Evolutionary conservation across 192 early-diverging fungal species (phyloP).

Genomic region (Coemansia sp.): DNA sequence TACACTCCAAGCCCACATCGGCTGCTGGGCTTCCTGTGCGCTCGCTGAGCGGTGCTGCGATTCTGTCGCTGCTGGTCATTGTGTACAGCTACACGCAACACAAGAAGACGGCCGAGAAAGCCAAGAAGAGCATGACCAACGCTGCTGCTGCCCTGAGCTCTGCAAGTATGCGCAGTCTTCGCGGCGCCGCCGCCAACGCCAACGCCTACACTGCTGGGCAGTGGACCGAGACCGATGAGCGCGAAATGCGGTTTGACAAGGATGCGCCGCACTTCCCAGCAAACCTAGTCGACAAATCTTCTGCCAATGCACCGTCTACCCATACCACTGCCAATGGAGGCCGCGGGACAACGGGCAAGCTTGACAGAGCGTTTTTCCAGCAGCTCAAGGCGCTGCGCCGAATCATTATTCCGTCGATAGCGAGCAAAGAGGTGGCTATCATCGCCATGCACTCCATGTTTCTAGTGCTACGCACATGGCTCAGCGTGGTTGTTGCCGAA

Average conservation of each 20-base stretch:
- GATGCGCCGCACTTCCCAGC: conserved; percentile 41
- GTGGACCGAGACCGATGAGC: conserved; percentile 49
- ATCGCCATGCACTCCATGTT: conserved; percentile 82
- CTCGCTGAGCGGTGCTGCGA: conserved; percentile 36
- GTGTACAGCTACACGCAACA: conserved; percentile 54
- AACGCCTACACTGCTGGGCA: conserved; percentile 29
- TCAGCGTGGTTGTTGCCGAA: conserved; percentile 88
- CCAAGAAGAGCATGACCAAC: conserved; percentile 42
- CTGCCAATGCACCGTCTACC: not conserved
- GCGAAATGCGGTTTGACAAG: conserved; percentile 47
- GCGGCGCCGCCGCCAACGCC: conserved; percentile 15
- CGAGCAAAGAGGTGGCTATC: conserved; percentile 79
- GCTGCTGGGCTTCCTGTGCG: conserved; percentile 29
- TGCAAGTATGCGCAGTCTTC: conserved; percentile 46
- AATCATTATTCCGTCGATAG: conserved; percentile 79
- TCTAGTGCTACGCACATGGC: conserved; percentile 86
- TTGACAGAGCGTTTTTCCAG: conserved; percentile 43
- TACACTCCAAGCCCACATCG: conserved; percentile 16
- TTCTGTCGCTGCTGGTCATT: conserved; percentile 35
- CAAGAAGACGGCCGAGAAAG: conserved; percentile 41
- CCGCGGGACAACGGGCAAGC: conserved; percentile 16
- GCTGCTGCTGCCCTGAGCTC: conserved; percentile 29
- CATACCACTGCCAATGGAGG: not conserved
- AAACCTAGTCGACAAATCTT: conserved; percentile 12
- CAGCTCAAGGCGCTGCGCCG: conserved; percentile 74